Base-by-base conservation (phyloP, 805 yeast species). In the Brettanomyces sp. region DNA sequence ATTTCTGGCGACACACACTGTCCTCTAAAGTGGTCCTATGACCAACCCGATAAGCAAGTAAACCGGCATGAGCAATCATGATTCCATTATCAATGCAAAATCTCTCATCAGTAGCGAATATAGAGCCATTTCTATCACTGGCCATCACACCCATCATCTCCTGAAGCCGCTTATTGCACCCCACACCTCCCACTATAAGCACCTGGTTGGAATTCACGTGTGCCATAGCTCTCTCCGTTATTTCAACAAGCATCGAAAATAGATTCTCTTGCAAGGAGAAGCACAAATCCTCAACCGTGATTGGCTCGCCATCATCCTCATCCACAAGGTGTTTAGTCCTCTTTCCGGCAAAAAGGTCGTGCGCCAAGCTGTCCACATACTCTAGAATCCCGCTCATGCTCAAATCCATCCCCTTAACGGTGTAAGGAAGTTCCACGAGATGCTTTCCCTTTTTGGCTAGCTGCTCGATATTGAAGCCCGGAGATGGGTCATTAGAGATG, bases 21-120 rank as follows among this genome's bases (percentile, higher is more conserved):
- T 85, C 78, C 25, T 68, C 60, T 42, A 91, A 55, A 5, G 69
- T 72, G 24, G 67, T 73, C 3, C 77, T 77, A 46, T 77, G 79
- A 1, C 97, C 96, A 73, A 82, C 84, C 54, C 98, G 72, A 58
- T 79, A 89, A 44, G 85, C 86, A 48, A 93, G 63, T 42, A 93
- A 67, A 0, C 99, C 99, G 0, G 99, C 98, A 58, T 93, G 99
- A 0, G 99, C 99, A 56, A 93, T 93, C 99, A 93, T 93, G 36
- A 91, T 93, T 9, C 99, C 99, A 58, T 93, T 93, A 61, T 93
- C 99, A 39, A 93, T 93, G 65, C 99, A 93, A 60, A 93, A 91
- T 48, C 98, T 67, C 59, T 93, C 98, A 63, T 93, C 99, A 0
- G 99, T 93, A 3, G 99, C 96, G 60, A 73, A 88, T 3, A 93